phyloP scores from a whole-genome alignment of 2,329 filamentous ascomycete genomes.

The Penicillium sp. region DNA sequence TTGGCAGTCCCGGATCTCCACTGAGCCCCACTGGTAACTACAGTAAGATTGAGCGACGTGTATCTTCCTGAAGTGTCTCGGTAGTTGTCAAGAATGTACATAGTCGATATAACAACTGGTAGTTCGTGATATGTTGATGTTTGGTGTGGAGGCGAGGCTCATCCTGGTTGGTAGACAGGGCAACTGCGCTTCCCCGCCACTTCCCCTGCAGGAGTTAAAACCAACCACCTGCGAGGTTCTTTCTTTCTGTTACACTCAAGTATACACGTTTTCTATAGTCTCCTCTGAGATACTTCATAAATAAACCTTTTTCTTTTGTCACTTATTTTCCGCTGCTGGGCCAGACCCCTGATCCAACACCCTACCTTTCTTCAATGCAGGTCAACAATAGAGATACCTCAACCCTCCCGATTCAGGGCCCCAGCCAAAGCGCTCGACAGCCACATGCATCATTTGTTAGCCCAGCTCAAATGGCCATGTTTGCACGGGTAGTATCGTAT shows the following conservation, averaged over 20 bases:
- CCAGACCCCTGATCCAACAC: background rate
- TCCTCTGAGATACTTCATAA: background rate
- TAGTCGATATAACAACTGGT: background rate
- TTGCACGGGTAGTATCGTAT: constrained; percentile 59
- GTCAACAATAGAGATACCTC: constrained; percentile 16
- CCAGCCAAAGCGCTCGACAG: constrained; percentile 2
- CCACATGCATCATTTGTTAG: constrained; percentile 38
- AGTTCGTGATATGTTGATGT: background rate
- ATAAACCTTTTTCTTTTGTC: background rate
- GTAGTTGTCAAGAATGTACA: too few species aligned
- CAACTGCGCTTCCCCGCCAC: constrained; percentile 18
- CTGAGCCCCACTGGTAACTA: too few species aligned
- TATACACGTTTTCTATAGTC: background rate
- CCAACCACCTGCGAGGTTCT: constrained; percentile 2
- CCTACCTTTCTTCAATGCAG: constrained; percentile 16
- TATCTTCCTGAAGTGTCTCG: background rate
- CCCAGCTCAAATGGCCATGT: constrained; percentile 49
- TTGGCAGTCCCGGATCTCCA: too few species aligned
- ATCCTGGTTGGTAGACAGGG: background rate
- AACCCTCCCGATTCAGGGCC: constrained; percentile 23
- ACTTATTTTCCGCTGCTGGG: background rate
- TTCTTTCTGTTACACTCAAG: background rate
- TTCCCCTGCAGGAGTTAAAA: background rate
- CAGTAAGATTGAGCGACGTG: too few species aligned
- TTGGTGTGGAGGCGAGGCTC: background rate